A percentile compares a stretch with the other conserved stretches of the same genome.
These are phyloP conservation scores for Protomyces macrosporus DNA, from an alignment of 1,139 yeast species.

Conservation along the genomic window DNA sequence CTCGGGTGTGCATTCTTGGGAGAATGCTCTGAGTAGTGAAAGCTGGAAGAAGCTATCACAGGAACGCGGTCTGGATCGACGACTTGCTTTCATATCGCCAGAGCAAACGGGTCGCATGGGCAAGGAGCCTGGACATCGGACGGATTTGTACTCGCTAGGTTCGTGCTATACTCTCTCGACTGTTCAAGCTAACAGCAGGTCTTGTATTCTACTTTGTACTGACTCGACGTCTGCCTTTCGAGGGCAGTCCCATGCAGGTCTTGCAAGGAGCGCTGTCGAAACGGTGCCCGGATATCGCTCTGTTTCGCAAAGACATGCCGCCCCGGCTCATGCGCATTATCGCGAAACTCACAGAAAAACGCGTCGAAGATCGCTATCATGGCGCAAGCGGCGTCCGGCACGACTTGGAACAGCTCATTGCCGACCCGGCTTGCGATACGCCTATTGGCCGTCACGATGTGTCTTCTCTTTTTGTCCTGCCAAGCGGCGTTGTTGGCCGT, in stretches of 20 bases:
- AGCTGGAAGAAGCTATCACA: constrained; percentile 22
- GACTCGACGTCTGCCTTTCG: constrained; percentile 30
- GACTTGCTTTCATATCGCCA: constrained; percentile 30
- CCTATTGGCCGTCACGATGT: constrained; percentile 29
- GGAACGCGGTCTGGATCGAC: constrained; percentile 17
- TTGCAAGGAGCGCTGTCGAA: constrained; percentile 31
- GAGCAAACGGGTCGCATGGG: constrained; percentile 33
- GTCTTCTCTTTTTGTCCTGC: constrained; percentile 28
- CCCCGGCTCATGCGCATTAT: constrained; percentile 26
- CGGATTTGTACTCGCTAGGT: constrained; percentile 33
- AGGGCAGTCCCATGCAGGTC: constrained; percentile 31
- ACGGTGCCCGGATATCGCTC: constrained; percentile 29
- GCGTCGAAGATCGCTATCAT: constrained; percentile 26
- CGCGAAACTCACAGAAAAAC: constrained; percentile 31
- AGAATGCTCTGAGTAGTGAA: constrained; percentile 14
- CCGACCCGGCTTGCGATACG: constrained; percentile 18
- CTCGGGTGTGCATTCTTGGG: constrained; percentile 24
- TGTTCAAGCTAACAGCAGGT: not conserved
- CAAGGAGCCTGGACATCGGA: constrained; percentile 29
- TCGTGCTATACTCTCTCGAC: not conserved
- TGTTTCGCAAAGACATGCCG: constrained; percentile 31
- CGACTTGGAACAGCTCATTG: constrained; percentile 20
- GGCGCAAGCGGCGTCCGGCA: constrained; percentile 29
- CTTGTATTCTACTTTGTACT: constrained; percentile 30
- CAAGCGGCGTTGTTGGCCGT: constrained; percentile 29